Conservation (phyloP, 1,284 basidiomycete species). For the Tilletiaria anomala region DNA sequence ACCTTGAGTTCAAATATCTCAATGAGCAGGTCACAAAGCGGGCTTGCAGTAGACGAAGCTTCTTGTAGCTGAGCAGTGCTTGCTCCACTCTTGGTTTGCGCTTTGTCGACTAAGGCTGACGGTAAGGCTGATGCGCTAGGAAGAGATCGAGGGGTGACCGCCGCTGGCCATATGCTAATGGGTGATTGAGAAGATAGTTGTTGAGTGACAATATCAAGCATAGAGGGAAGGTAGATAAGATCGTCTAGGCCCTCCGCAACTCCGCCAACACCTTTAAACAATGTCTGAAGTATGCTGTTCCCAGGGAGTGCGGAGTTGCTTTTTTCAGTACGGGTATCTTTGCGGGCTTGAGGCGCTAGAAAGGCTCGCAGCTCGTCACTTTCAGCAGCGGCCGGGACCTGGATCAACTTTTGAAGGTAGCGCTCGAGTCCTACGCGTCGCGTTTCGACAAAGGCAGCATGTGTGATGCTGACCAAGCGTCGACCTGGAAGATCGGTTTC, state of each 20-base stretch:
- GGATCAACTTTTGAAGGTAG: too few relatives aligned
- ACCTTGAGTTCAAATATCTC: constrained; percentile 87
- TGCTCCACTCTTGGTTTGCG: constrained; percentile 67
- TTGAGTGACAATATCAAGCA: constrained; percentile 21
- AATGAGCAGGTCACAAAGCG: constrained; percentile 82
- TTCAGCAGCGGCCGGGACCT: too few relatives aligned
- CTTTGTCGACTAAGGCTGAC: too few relatives aligned
- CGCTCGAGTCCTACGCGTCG: neutral
- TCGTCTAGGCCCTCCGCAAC: constrained; percentile 26
- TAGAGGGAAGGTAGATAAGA: constrained; percentile 23
- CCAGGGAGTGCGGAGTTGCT: too few relatives aligned
- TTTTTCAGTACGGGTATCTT: too few relatives aligned
- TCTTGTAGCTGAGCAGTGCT: constrained; percentile 53
- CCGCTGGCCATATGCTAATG: constrained; percentile 44
- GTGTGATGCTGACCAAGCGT: constrained; percentile 7
- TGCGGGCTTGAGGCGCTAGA: too few relatives aligned
- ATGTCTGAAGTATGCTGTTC: constrained; percentile 4
- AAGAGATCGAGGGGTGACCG: too few relatives aligned
- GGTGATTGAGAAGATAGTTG: constrained; percentile 19
- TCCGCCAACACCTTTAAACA: constrained; percentile 20
- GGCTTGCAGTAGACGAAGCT: constrained; percentile 42
- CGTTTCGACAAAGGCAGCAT: neutral
- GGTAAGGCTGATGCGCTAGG: too few relatives aligned
- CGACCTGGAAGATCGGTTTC: constrained; percentile 12
- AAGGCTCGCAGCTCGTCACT: too few relatives aligned